phyloP scores from a whole-genome alignment of 371 early-diverging fungal species.

The Lichtheimia ramosa region DNA sequence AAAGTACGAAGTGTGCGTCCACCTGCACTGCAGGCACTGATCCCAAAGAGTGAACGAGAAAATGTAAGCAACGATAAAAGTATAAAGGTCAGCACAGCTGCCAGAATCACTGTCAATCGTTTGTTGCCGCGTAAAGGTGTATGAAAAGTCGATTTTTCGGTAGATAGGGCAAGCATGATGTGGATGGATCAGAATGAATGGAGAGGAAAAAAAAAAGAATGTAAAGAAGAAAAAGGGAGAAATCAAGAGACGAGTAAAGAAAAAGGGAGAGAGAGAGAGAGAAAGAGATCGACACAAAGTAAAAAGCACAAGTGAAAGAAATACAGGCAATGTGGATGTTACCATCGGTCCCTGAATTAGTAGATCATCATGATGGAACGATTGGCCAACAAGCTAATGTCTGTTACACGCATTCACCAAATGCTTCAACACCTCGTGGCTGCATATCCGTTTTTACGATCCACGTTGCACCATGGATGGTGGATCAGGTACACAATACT shows the following conservation, averaged over 20 bases:
- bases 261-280: neutral
- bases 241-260: neutral
- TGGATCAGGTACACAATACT: no score
- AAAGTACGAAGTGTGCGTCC: conserved; percentile 35
- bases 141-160: conserved; percentile 30
- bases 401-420: no score
- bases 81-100: conserved; percentile 32
- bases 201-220: conserved; percentile 1
- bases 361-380: neutral
- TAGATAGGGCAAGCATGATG: conserved; percentile 16
- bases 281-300: neutral
- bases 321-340: neutral
- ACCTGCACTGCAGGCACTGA: conserved; percentile 17
- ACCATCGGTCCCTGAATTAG: neutral
- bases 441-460: neutral
- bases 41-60: conserved; percentile 26
- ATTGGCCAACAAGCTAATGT: neutral
- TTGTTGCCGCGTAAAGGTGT: conserved; percentile 34
- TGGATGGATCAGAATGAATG: neutral
- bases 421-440: neutral
- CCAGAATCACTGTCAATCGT: conserved; percentile 25
- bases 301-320: no score
- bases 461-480: no score
- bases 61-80: conserved; percentile 31
- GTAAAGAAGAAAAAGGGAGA: neutral